These are phyloP conservation scores for Calvatia gigantea DNA, from an alignment of 768 basidiomycete species.

Conservation along the genomic window DNA sequence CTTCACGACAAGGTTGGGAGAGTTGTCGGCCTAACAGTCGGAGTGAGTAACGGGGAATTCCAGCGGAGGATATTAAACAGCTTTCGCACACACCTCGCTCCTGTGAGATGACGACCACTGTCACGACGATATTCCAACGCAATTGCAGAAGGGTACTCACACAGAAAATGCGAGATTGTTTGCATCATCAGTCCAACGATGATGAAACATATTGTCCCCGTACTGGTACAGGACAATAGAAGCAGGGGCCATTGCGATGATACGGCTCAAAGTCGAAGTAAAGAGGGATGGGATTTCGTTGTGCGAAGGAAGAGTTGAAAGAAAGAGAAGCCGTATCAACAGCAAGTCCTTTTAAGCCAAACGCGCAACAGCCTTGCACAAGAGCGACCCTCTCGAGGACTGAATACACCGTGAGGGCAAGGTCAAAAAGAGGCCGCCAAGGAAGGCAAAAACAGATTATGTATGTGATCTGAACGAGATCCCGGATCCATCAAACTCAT, in stretches of 20 bases:
- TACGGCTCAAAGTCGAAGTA: background rate
- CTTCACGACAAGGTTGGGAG: slow-evolving; percentile 33
- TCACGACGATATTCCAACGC: background rate
- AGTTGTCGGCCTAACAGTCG: background rate
- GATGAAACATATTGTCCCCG: slow-evolving; percentile 9
- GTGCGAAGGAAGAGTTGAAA: background rate
- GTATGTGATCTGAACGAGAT: slow-evolving; percentile 11
- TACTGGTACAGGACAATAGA: slow-evolving; percentile 7
- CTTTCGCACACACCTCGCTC: slow-evolving; percentile 8
- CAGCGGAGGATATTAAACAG: background rate
- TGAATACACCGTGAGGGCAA: slow-evolving; percentile 8
- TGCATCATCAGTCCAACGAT: slow-evolving; percentile 1
- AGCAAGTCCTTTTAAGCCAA: slow-evolving; percentile 5
- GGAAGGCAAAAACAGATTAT: slow-evolving; percentile 11
- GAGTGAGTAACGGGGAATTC: background rate
- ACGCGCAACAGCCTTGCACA: slow-evolving; percentile 4
- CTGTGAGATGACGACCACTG: background rate
- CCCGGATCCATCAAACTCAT: slow-evolving; percentile 13
- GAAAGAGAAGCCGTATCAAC: background rate
- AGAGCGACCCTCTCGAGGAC: slow-evolving; percentile 6
- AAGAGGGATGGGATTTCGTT: background rate
- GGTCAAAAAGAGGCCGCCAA: slow-evolving; percentile 11
- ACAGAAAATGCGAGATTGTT: slow-evolving; percentile 7
- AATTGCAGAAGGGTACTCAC: slow-evolving; percentile 1
- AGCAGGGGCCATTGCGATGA: slow-evolving; percentile 10